A percentile compares a stretch with the other conserved stretches of the same genome.
phyloP scores from a whole-genome alignment of 73 alveolate species.

The Blepharisma japonicum region DNA sequence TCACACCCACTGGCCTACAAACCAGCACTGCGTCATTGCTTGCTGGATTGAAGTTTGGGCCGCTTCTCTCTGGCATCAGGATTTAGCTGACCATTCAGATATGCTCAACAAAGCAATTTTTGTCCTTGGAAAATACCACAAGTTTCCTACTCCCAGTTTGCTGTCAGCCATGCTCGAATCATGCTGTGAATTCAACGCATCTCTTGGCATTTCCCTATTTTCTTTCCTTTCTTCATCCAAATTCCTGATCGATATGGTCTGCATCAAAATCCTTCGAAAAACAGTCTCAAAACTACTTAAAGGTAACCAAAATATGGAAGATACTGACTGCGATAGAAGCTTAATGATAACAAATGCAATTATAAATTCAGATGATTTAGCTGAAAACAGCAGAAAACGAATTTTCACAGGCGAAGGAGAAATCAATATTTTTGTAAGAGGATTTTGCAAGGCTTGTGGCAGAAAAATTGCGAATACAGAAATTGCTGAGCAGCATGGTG shows the following conservation, averaged over 20 bases:
- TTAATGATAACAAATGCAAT: slow-evolving; percentile 1
- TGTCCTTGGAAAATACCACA: neutral
- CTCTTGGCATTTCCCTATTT: slow-evolving; percentile 14
- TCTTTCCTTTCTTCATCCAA: neutral
- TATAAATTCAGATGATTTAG: neutral
- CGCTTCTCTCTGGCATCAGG: slow-evolving; percentile 21
- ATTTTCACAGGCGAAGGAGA: slow-evolving; percentile 7
- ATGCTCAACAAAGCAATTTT: neutral
- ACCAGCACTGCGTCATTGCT: neutral
- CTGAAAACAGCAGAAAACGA: neutral
- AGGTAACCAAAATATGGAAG: too few species aligned
- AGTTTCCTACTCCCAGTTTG: slow-evolving; percentile 3
- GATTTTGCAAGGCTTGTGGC: neutral
- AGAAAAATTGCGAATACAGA: neutral
- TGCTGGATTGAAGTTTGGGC: slow-evolving; percentile 24
- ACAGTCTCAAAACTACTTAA: neutral
- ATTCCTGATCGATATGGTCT: neutral
- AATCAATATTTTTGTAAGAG: neutral
- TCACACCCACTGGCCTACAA: neutral
- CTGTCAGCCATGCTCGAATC: neutral
- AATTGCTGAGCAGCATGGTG: too few species aligned
- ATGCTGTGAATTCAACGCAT: neutral
- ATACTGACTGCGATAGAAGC: slow-evolving; percentile 2
- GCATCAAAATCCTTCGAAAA: neutral
- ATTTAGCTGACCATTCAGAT: neutral